phyloP scores from a whole-genome alignment of 805 yeast genomes.

The Zygoascus bituminiphila region DNA sequence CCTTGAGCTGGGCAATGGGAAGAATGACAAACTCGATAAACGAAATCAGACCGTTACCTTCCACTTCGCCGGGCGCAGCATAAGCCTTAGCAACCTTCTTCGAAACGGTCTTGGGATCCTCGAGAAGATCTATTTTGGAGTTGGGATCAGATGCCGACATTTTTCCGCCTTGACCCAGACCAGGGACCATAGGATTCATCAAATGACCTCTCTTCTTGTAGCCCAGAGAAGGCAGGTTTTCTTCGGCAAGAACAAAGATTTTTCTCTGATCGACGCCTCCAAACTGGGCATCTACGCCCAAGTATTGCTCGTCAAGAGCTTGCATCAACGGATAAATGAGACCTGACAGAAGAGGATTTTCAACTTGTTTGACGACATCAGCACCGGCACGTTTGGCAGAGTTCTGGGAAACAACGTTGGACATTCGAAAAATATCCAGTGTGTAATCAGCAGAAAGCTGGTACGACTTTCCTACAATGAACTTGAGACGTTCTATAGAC shows the following conservation, averaged over 20 bases:
- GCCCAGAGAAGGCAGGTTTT: slow-evolving; percentile 75
- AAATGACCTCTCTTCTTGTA: slow-evolving; percentile 97
- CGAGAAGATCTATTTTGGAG: slow-evolving; percentile 89
- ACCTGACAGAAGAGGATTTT: slow-evolving; percentile 87
- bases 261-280: slow-evolving; percentile 99
- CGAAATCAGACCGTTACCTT: slow-evolving; percentile 83
- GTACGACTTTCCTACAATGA: slow-evolving; percentile 84
- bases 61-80: slow-evolving; percentile 91
- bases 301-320: slow-evolving; percentile 89
- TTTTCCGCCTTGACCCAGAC: slow-evolving; percentile 89
- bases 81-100: slow-evolving; percentile 89
- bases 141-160: slow-evolving; percentile 99
- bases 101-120: slow-evolving; percentile 77
- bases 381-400: slow-evolving; percentile 99
- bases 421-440: slow-evolving; percentile 78
- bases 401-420: slow-evolving; percentile 82
- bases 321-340: slow-evolving; percentile 98
- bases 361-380: slow-evolving; percentile 96
- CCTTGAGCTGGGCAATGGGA: slow-evolving; percentile 68
- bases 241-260: slow-evolving; percentile 95
- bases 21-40: slow-evolving; percentile 76
- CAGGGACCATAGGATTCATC: slow-evolving; percentile 99
- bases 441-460: slow-evolving; percentile 73
- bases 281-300: slow-evolving; percentile 86
- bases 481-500: slow-evolving; percentile 79